Percentiles rank a stretch among this genome's conserved stretches.
Conservation (phyloP, 2,329 filamentous ascomycete genomes). For the Penicillium italicum region DNA sequence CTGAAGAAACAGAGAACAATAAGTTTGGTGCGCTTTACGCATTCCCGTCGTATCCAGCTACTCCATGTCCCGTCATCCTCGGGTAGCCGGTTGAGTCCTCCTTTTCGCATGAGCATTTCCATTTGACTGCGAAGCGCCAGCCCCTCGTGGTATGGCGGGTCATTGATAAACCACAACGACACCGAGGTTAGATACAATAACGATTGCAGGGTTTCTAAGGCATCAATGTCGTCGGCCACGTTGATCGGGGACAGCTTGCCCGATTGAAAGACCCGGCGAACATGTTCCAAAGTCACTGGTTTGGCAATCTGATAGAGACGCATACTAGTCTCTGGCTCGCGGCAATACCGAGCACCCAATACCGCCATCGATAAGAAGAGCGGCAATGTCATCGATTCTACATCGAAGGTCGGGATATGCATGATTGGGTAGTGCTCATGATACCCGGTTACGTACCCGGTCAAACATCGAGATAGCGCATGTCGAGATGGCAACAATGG, state of each 20-base stretch:
- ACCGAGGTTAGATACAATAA: constrained; percentile 30
- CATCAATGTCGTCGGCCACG: constrained; percentile 21
- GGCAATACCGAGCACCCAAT: constrained; percentile 32
- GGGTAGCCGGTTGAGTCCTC: constrained; percentile 30
- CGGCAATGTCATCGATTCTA: constrained; percentile 25
- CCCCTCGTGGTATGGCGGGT: constrained; percentile 31
- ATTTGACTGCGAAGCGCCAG: constrained; percentile 30
- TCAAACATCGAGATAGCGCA: constrained; percentile 33
- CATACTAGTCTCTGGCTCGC: constrained; percentile 33
- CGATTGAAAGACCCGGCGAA: constrained; percentile 29
- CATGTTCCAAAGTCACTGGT: constrained; percentile 32
- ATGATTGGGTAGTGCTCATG: constrained; percentile 36
- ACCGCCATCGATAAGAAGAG: constrained; percentile 33
- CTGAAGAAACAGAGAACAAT: constrained; percentile 37
- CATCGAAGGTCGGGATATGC: constrained; percentile 31
- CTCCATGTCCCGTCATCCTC: constrained; percentile 30
- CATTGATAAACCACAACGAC: constrained; percentile 32
- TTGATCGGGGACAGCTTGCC: constrained; percentile 12
- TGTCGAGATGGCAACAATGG: constrained; percentile 31
- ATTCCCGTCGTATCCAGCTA: constrained; percentile 33
- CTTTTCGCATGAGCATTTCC: constrained; percentile 29
- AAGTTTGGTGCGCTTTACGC: constrained; percentile 31
- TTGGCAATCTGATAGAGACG: constrained; percentile 33
- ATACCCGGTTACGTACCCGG: constrained; percentile 32
- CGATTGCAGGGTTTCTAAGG: constrained; percentile 30